Conservation (phyloP, 2,329 filamentous ascomycete species). For the Ophiostoma sp. region DNA sequence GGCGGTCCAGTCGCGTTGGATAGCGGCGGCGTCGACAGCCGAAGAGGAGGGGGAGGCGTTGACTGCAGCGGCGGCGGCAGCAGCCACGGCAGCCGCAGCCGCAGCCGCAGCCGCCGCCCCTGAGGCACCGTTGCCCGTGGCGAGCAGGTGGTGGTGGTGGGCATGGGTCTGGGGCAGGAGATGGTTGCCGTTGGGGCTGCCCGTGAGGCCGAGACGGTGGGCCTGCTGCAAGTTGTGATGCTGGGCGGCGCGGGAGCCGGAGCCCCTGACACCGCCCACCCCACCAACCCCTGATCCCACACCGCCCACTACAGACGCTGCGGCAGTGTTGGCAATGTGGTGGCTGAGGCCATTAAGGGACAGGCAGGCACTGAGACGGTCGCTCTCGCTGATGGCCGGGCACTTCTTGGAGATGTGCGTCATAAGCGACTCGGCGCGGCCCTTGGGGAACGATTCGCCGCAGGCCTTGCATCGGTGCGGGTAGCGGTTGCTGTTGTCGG, state of each 20-base stretch:
- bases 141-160: constrained; percentile 26
- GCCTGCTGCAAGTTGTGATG: constrained; percentile 17
- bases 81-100: constrained; percentile 15
- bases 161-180: constrained; percentile 25
- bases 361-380: constrained; percentile 68
- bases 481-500: constrained; percentile 86
- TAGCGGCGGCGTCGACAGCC: constrained; percentile 37
- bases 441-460: constrained; percentile 84
- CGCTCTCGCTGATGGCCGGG: constrained; percentile 66
- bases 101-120: constrained; percentile 16
- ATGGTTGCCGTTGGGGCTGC: constrained; percentile 2
- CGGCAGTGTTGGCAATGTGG: constrained; percentile 27
- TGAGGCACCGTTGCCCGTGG: constrained; percentile 14
- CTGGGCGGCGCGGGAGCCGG: constrained; percentile 17
- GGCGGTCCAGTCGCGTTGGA: constrained; percentile 61
- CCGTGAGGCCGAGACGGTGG: constrained; percentile 16
- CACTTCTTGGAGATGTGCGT: constrained; percentile 83
- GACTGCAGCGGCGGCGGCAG: constrained; percentile 19
- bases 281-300: constrained; percentile 10
- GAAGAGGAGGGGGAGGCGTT: constrained; percentile 20
- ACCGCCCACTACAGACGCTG: constrained; percentile 26
- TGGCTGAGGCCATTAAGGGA: constrained; percentile 62
- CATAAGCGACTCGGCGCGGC: constrained; percentile 74
- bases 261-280: constrained; percentile 5
- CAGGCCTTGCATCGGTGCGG: constrained; percentile 85